Percentiles rank a stretch among this genome's conserved stretches.
Evolutionary conservation across 2,329 filamentous ascomycete species (phyloP).

Genomic region (Stagonosporopsis chrysanthemi): DNA sequence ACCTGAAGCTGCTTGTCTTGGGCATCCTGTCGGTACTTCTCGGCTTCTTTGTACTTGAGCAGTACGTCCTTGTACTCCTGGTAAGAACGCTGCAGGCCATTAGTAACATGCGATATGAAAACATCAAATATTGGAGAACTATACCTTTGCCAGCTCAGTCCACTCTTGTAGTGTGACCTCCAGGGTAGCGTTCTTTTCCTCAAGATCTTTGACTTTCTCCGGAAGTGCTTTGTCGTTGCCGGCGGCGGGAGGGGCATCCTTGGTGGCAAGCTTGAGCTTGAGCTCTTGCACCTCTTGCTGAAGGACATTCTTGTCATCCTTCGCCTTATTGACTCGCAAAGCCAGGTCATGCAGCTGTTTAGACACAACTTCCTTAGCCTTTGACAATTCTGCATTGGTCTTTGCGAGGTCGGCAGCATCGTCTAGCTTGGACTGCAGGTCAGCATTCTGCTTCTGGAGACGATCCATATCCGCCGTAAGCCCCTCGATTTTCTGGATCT

Average conservation of each 20-base stretch:
- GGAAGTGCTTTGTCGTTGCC: slow-evolving; percentile 1
- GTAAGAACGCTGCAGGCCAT: slow-evolving; percentile 33
- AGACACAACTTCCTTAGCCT: slow-evolving; percentile 13
- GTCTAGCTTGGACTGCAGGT: slow-evolving; percentile 21
- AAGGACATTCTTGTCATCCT: slow-evolving; percentile 6
- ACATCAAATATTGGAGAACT: neutral
- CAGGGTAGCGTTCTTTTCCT: slow-evolving; percentile 21
- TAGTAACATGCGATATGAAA: neutral
- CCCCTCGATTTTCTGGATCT: slow-evolving; percentile 28
- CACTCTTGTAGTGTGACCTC: slow-evolving; percentile 28
- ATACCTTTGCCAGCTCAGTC: slow-evolving; percentile 34
- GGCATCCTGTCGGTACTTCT: slow-evolving; percentile 25
- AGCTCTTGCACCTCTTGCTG: slow-evolving; percentile 5
- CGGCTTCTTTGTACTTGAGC: slow-evolving; percentile 30
- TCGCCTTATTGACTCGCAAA: slow-evolving; percentile 1
- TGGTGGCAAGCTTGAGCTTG: slow-evolving; percentile 5
- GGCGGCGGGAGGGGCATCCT: neutral
- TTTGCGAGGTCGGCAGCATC: slow-evolving; percentile 28
- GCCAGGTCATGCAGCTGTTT: slow-evolving; percentile 4
- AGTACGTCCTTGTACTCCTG: slow-evolving; percentile 36
- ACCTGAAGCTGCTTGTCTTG: slow-evolving; percentile 27
- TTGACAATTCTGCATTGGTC: slow-evolving; percentile 15
- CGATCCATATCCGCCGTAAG: slow-evolving; percentile 21
- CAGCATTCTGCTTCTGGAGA: slow-evolving; percentile 25
- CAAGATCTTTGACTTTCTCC: slow-evolving; percentile 20